Percentiles rank a stretch among this genome's conserved stretches.
These are phyloP conservation scores for Suillus tomentosus DNA, from an alignment of 768 basidiomycete species.

Conservation along the genomic window DNA sequence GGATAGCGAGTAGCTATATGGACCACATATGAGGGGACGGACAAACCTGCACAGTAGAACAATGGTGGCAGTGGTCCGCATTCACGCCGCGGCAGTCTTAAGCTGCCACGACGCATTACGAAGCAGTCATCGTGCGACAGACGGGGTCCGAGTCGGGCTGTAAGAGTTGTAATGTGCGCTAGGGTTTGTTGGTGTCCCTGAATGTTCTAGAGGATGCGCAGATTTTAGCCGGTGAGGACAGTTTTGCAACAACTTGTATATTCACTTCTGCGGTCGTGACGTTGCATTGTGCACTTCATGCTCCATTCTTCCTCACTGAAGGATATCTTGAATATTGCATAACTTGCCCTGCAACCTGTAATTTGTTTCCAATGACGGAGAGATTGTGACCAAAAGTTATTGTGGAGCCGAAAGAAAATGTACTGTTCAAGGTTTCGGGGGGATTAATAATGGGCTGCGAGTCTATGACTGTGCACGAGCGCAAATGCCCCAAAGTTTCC, in stretches of 20 bases:
- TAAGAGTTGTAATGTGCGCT: background rate
- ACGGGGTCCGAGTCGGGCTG: background rate
- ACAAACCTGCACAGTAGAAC: background rate
- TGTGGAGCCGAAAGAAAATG: background rate
- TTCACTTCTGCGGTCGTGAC: background rate
- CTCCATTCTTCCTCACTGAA: background rate
- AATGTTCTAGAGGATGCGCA: background rate
- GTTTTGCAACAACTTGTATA: background rate
- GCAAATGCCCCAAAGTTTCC: background rate
- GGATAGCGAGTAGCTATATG: background rate
- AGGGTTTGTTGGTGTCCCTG: background rate
- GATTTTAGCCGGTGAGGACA: background rate
- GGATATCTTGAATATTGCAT: background rate
- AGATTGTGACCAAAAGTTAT: background rate
- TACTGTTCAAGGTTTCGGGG: background rate
- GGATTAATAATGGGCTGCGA: background rate
- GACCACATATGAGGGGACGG: background rate
- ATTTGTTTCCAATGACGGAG: background rate
- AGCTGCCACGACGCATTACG: background rate
- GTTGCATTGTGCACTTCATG: background rate
- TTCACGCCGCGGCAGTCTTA: background rate
- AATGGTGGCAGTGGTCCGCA: background rate
- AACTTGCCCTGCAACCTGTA: background rate
- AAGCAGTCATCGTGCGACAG: background rate
- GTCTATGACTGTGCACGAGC: background rate